These are phyloP conservation scores for Penicillium lividum DNA, from an alignment of 495 filamentous ascomycete genomes.

Conservation along the genomic window DNA sequence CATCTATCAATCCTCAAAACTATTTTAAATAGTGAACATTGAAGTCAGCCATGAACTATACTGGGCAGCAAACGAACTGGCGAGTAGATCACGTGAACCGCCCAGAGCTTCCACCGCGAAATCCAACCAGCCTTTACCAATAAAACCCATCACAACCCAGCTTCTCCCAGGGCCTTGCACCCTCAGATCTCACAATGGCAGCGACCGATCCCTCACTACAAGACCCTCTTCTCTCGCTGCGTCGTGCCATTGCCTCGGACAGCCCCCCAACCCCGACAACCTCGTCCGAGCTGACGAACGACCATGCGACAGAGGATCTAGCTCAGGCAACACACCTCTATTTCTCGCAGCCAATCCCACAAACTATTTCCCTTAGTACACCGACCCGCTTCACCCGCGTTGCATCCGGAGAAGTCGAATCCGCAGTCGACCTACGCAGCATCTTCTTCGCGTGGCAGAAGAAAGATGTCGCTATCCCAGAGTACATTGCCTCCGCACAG, in stretches of 20 bases:
- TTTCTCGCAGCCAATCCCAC: slow-evolving; percentile 64
- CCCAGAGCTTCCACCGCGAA: slow-evolving; percentile 13
- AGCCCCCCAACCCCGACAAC: slow-evolving; percentile 67
- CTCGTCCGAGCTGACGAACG: slow-evolving; percentile 55
- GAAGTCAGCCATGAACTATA: too few relatives aligned
- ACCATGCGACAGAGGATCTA: slow-evolving; percentile 55
- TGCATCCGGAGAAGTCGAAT: slow-evolving; percentile 58
- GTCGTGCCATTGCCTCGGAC: slow-evolving; percentile 71
- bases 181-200: slow-evolving; percentile 25
- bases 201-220: slow-evolving; percentile 42
- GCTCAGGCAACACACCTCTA: slow-evolving; percentile 79
- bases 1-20: too few relatives aligned
- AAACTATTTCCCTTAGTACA: slow-evolving; percentile 70
- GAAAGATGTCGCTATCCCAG: slow-evolving; percentile 80
- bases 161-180: slow-evolving; percentile 18
- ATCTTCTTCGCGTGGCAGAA: slow-evolving; percentile 96
- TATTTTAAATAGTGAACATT: too few relatives aligned
- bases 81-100: neutral
- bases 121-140: slow-evolving; percentile 15
- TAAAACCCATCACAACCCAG: slow-evolving; percentile 9
- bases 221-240: slow-evolving; percentile 78
- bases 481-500: slow-evolving; percentile 83
- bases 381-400: slow-evolving; percentile 95
- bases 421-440: slow-evolving; percentile 82
- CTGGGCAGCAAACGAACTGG: neutral